phyloP scores from a whole-genome alignment of 257 asterid species.

The Capsicum rhomboideum region DNA sequence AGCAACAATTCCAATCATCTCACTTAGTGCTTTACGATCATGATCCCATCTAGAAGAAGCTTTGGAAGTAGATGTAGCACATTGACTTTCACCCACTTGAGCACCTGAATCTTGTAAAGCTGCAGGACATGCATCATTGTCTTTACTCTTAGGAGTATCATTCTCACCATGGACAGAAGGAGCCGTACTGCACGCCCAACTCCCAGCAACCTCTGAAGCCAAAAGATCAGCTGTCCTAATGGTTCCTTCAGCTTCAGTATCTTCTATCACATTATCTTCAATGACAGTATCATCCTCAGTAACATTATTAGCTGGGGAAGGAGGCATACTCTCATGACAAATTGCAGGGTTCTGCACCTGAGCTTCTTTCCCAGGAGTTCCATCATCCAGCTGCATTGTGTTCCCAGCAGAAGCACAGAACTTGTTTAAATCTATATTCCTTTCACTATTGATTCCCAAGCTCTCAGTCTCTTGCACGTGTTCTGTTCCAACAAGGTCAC shows the following conservation, averaged over 20 bases:
- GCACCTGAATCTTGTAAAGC: conserved; percentile 48
- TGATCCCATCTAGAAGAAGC: conserved; percentile 25
- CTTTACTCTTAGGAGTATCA: conserved; percentile 41
- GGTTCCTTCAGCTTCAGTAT: conserved; percentile 64
- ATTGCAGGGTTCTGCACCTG: conserved; percentile 4
- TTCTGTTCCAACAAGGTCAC: conserved; percentile 51
- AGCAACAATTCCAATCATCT: conserved; percentile 68
- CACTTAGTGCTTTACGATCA: conserved; percentile 53
- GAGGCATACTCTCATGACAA: neutral
- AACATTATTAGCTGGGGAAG: conserved; percentile 1
- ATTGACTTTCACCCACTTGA: conserved; percentile 59
- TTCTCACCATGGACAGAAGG: conserved; percentile 83
- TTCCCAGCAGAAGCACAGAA: conserved; percentile 23
- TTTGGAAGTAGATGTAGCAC: conserved; percentile 26
- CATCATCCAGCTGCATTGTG: conserved; percentile 46
- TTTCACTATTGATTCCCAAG: conserved; percentile 26
- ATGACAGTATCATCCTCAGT: neutral
- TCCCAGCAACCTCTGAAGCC: conserved; percentile 86
- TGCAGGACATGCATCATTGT: conserved; percentile 18
- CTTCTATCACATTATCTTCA: conserved; percentile 11
- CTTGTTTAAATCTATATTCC: conserved; percentile 36
- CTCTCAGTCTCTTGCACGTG: conserved; percentile 57
- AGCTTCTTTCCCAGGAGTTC: conserved; percentile 19
- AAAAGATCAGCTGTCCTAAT: conserved; percentile 65
- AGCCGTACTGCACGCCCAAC: conserved; percentile 91